phyloP scores from a whole-genome alignment of 345 rosid genomes.

The Psidium friedrichsthalianum region DNA sequence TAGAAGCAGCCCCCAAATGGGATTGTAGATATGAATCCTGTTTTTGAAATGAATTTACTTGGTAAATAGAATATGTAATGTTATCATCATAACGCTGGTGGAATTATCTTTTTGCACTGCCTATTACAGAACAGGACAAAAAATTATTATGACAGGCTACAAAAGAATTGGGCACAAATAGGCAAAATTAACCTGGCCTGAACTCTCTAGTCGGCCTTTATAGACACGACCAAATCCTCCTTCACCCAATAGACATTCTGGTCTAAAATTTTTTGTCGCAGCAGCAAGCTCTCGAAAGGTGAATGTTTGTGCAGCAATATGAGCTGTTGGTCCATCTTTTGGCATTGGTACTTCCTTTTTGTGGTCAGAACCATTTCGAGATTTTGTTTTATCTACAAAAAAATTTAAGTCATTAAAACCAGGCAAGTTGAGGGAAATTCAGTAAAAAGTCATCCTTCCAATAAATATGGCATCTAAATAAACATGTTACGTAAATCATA shows the following conservation, averaged over 20 bases:
- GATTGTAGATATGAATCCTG: not conserved
- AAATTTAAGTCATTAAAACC: not conserved
- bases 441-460: not conserved
- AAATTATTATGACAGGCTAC: not conserved
- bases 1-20: not conserved
- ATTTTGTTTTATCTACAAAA: conserved; percentile 63
- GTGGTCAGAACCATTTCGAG: conserved; percentile 46
- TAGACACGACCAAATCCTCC: conserved; percentile 97
- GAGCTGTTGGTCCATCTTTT: conserved; percentile 60
- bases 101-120: not conserved
- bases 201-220: conserved; percentile 81
- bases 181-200: conserved; percentile 58
- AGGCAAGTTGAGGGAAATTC: not conserved
- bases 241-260: conserved; percentile 81
- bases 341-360: conserved; percentile 63
- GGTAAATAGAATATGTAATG: not conserved
- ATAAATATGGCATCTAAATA: not conserved
- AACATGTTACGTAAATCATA: not conserved
- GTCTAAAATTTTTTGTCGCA: conserved; percentile 75
- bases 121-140: not conserved
- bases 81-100: not conserved
- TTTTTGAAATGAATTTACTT: not conserved
- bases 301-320: conserved; percentile 89
- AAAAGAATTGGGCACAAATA: not conserved
- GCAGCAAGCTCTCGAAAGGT: conserved; percentile 85